A percentile compares a stretch with the other conserved stretches of the same genome.
These are phyloP conservation scores for Yamadazyma diospyri DNA, from an alignment of 1,139 yeast genomes.

Conservation along the genomic window DNA sequence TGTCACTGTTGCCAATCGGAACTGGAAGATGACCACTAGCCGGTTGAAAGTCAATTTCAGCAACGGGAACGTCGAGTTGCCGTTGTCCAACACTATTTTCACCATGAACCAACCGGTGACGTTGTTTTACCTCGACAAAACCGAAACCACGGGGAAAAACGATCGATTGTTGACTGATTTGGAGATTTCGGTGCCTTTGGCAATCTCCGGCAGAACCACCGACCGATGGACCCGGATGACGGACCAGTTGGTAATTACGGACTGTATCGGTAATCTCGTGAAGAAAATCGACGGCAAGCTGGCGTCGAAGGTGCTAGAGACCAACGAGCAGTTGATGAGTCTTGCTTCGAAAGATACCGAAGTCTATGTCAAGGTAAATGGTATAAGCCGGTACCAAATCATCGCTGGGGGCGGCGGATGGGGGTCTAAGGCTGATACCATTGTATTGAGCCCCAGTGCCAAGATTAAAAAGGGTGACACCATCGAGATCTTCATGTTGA, in stretches of 20 bases:
- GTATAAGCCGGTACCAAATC: conserved; percentile 37
- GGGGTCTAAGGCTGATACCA: conserved; percentile 59
- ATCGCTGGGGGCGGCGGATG: conserved; percentile 68
- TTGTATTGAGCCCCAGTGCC: conserved; percentile 59
- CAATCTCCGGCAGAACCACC: not conserved
- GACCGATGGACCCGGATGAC: conserved; percentile 37
- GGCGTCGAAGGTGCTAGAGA: conserved; percentile 51
- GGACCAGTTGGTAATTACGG: conserved; percentile 33
- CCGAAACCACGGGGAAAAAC: not conserved
- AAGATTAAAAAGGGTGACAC: conserved; percentile 40
- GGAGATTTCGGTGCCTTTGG: conserved; percentile 3
- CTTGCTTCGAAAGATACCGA: conserved; percentile 45
- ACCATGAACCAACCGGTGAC: conserved; percentile 35
- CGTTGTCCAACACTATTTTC: conserved; percentile 41
- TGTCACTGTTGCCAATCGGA: conserved; percentile 26
- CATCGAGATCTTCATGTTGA: conserved; percentile 46
- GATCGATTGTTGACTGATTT: conserved; percentile 7
- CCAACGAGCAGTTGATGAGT: conserved; percentile 35
- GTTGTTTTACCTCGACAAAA: conserved; percentile 27
- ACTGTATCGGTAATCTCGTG: conserved; percentile 48
- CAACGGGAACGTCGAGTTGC: conserved; percentile 18
- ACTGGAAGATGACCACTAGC: conserved; percentile 37
- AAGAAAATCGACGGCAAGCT: conserved; percentile 45
- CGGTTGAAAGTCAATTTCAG: conserved; percentile 21
- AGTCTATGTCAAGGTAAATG: conserved; percentile 38